Percentiles rank a stretch among this genome's conserved stretches.
Conservation (phyloP, 805 yeast species). For the Candida taoyuanica region DNA sequence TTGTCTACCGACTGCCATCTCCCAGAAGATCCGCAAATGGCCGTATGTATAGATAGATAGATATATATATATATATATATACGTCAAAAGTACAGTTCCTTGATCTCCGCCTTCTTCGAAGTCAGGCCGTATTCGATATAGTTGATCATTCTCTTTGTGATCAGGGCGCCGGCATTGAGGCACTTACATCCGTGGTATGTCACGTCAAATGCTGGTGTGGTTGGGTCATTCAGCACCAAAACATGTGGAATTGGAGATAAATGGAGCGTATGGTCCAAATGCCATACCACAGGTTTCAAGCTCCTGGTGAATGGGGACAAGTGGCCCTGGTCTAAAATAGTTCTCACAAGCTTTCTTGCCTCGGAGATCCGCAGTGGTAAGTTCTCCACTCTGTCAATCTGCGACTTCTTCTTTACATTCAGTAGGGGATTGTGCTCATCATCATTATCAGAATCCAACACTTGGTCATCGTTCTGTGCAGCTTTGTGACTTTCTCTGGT, state of each 20-base stretch:
- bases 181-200: constrained; percentile 81
- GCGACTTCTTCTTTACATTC: constrained; percentile 12
- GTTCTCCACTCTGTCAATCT: constrained; percentile 31
- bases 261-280: constrained; percentile 62
- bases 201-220: constrained; percentile 67
- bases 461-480: constrained; percentile 4
- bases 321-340: constrained; percentile 82
- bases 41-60: constrained; percentile 29
- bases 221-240: constrained; percentile 60
- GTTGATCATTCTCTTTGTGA: constrained; percentile 44
- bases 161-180: constrained; percentile 62
- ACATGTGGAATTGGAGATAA: constrained; percentile 76
- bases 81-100: constrained; percentile 39
- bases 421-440: not conserved
- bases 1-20: constrained; percentile 61
- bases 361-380: constrained; percentile 47
- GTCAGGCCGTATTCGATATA: constrained; percentile 74
- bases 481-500: constrained; percentile 20
- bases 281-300: constrained; percentile 62
- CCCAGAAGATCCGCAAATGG: constrained; percentile 33
- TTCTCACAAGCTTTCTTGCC: constrained; percentile 69
- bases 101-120: constrained; percentile 44
- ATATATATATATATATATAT: no score
- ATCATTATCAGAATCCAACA: not conserved
- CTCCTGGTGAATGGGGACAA: constrained; percentile 70